phyloP scores from a whole-genome alignment of 1,284 basidiomycete genomes.

The Waitea zeae region DNA sequence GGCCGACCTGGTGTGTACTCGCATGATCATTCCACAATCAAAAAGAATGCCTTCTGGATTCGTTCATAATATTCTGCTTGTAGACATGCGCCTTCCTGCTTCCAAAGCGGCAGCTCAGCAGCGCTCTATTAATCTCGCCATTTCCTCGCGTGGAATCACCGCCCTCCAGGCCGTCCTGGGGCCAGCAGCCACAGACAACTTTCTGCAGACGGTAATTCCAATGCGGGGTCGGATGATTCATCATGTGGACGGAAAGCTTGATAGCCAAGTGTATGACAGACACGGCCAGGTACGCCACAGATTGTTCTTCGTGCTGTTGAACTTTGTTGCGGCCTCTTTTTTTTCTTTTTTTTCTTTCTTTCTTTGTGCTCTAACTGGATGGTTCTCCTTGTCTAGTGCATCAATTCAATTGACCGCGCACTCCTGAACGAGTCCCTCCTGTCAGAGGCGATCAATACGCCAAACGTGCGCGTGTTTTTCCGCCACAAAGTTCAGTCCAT shows the following conservation, averaged over 20 bases:
- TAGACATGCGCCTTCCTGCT: slow-evolving; percentile 56
- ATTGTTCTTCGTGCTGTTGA: slow-evolving; percentile 9
- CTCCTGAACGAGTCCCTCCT: slow-evolving; percentile 80
- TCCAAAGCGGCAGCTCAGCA: slow-evolving; percentile 47
- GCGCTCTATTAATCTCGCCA: slow-evolving; percentile 92
- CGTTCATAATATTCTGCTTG: slow-evolving; percentile 3
- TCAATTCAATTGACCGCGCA: slow-evolving; percentile 85
- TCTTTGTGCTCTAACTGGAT: slow-evolving; percentile 8
- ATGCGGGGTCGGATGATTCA: slow-evolving; percentile 97
- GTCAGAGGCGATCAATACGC: slow-evolving; percentile 42
- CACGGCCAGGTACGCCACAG: slow-evolving; percentile 55
- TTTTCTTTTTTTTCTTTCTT: slow-evolving; percentile 10
- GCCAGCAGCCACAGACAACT: slow-evolving; percentile 52
- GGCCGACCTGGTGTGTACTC: slow-evolving; percentile 55
- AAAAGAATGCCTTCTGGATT: not conserved
- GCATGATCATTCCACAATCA: slow-evolving; percentile 7
- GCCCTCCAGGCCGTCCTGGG: slow-evolving; percentile 66
- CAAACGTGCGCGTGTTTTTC: slow-evolving; percentile 60
- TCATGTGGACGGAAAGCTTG: slow-evolving; percentile 44
- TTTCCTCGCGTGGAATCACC: slow-evolving; percentile 83
- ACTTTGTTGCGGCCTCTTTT: slow-evolving; percentile 8
- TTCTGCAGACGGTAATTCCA: slow-evolving; percentile 73
- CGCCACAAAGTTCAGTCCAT: slow-evolving; percentile 60
- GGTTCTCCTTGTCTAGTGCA: slow-evolving; percentile 36
- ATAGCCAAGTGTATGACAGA: slow-evolving; percentile 79